Evolutionary conservation across 306 rosid genomes (phyloP).

Genomic region (Benincasa hispida): DNA sequence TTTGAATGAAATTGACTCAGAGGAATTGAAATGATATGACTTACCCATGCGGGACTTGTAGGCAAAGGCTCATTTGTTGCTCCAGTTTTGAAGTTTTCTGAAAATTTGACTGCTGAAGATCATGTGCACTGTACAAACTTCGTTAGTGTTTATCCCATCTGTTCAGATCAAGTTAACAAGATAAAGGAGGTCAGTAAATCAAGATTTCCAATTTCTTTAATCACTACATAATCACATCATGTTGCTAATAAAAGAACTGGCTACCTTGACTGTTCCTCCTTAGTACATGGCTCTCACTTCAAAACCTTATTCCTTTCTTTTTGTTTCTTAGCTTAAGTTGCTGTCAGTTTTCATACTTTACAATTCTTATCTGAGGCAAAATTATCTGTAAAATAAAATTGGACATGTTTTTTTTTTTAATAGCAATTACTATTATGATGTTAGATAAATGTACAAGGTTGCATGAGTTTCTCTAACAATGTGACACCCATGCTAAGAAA

Average conservation of each 20-base stretch:
- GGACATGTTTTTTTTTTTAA: neutral
- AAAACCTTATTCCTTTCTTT: neutral
- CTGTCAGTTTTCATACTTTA: neutral
- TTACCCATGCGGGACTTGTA: conserved; percentile 16
- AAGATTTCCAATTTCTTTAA: neutral
- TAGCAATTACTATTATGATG: neutral
- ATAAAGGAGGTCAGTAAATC: conserved; percentile 32
- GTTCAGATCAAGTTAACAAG: conserved; percentile 28
- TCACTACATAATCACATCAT: neutral
- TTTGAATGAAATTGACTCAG: neutral
- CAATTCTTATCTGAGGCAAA: neutral
- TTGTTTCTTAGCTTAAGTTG: neutral
- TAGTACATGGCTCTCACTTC: neutral
- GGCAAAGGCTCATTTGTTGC: conserved; percentile 47
- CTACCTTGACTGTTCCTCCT: neutral
- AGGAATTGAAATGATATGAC: neutral
- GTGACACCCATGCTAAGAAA: no score
- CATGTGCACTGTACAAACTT: conserved; percentile 18
- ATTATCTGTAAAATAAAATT: neutral
- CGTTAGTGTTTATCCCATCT: conserved; percentile 35
- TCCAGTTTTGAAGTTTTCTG: conserved; percentile 42
- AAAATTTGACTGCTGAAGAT: conserved; percentile 30
- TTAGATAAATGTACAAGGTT: neutral
- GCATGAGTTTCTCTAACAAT: neutral
- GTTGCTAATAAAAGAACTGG: neutral